Base-by-base conservation (phyloP, 1,284 basidiomycete genomes). In the Cryptococcus sp. region DNA sequence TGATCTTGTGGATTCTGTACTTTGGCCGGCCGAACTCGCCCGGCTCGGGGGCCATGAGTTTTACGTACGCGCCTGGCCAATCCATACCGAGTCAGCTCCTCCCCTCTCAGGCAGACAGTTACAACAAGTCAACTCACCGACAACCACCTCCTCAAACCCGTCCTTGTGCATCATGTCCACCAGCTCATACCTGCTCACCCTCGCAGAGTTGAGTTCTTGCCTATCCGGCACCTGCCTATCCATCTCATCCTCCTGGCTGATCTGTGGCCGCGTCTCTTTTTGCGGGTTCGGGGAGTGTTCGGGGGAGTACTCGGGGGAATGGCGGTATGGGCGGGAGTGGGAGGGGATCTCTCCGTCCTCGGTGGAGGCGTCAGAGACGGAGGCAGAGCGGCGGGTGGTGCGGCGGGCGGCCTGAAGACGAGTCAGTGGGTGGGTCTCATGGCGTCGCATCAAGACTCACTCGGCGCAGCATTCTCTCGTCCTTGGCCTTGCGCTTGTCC, bases 1-100 rank as follows among this genome's bases (percentile, higher is more conserved):
- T 71, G 40, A 96, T 81, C 73, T 89, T 84, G 71, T 91, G 91
- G 53, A 92, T 81, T 46, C 91, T 84, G 76, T 96, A 96, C 37
- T 88, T 82, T n/a, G 82, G 80, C 56, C 80, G 70, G 6, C 81
- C 81, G 6, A 79, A 75, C 50, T 83, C 81, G 42, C 83, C 80
- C 3, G 78, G 64, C 20, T 73, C 70, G 0, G 85, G 85, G 64
- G 88, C 84, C 43, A 89, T 80, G 67, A 88, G 87, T 21, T 90
- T 82, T 5, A 94, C 89, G 82, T 85, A 94, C 23, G 84, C 83
- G 48, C 86, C 91, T 91, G 64, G 8, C 36, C 33, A 35, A 43
- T 39, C 4, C 35, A 4, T 4, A 21, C 7, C 42, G n/a, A n/a
- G 6, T 13, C 24, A 20, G 23, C 13, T 20, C 24, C 5, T 2